phyloP scores from a whole-genome alignment of 2,329 filamentous ascomycete genomes.

The Paecilomyces variotii region DNA sequence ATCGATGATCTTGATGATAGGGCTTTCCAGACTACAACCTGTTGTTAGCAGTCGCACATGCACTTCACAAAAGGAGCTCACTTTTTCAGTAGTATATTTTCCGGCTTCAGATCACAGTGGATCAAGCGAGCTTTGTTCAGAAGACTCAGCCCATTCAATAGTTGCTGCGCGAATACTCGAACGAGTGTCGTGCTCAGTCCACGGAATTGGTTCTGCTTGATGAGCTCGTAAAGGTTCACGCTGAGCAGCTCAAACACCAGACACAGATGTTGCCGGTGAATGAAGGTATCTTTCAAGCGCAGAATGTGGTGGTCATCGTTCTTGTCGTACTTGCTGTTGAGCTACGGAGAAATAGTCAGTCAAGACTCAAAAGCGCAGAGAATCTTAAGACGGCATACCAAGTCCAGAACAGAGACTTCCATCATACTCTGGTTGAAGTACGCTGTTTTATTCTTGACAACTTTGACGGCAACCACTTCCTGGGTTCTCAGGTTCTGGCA shows the following conservation, averaged over 20 bases:
- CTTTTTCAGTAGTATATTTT: constrained; percentile 97
- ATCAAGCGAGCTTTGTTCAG: constrained; percentile 95
- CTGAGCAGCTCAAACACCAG: constrained; percentile 93
- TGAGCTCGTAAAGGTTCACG: constrained; percentile 95
- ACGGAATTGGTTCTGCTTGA: constrained; percentile 99
- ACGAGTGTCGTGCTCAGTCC: constrained; percentile 94
- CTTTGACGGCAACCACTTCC: constrained; percentile 97
- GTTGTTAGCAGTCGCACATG: not conserved
- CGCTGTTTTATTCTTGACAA: constrained; percentile 97
- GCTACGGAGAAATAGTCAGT: constrained; percentile 43
- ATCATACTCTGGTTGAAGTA: constrained; percentile 99
- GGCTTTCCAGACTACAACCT: constrained; percentile 71
- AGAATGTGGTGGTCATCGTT: constrained; percentile 97
- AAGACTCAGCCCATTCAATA: constrained; percentile 83
- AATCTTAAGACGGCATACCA: constrained; percentile 51
- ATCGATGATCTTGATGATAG: constrained; percentile 99
- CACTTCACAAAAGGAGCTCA: constrained; percentile 25
- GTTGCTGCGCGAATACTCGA: constrained; percentile 92
- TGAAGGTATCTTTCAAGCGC: constrained; percentile 94
- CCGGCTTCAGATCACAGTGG: constrained; percentile 95
- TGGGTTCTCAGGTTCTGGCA: constrained; percentile 98
- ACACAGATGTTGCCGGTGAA: constrained; percentile 93
- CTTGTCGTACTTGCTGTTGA: constrained; percentile 98
- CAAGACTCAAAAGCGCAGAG: not conserved
- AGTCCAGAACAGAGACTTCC: constrained; percentile 94